Conservation (phyloP, 2,329 filamentous ascomycete species). For the Cladophialophora chaetospira region DNA sequence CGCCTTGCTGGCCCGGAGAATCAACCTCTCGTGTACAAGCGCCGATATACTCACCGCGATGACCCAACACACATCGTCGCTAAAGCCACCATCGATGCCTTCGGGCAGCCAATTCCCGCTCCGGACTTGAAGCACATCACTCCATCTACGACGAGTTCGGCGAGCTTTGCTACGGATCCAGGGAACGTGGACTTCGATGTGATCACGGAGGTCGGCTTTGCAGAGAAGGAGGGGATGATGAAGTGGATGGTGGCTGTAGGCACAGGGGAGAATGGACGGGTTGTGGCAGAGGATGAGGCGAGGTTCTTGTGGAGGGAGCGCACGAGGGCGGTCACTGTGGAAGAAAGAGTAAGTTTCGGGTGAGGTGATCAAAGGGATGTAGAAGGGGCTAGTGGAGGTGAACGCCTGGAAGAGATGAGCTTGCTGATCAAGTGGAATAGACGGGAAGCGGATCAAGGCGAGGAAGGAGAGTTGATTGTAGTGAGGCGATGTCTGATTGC, state of each 20-base stretch:
- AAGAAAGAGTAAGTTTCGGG: slow-evolving; percentile 3
- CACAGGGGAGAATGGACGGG: not conserved
- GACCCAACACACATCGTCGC: not conserved
- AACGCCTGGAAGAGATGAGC: too few relatives aligned
- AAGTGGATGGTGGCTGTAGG: not conserved
- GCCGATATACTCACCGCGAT: slow-evolving; percentile 6
- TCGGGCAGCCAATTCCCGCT: not conserved
- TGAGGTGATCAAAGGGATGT: not conserved
- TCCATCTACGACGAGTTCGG: not conserved
- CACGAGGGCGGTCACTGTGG: not conserved
- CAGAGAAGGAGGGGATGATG: not conserved
- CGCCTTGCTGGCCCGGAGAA: slow-evolving; percentile 8
- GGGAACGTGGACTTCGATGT: slow-evolving; percentile 3
- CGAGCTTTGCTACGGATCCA: too few relatives aligned
- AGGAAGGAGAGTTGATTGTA: too few relatives aligned
- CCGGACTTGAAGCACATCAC: not conserved
- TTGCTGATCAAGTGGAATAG: too few relatives aligned
- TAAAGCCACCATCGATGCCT: not conserved
- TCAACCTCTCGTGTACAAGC: slow-evolving; percentile 7
- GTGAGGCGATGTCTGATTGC: too few relatives aligned
- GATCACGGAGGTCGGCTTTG: slow-evolving; percentile 4
- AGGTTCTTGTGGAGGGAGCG: slow-evolving; percentile 7
- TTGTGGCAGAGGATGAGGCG: slow-evolving; percentile 3
- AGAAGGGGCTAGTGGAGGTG: too few relatives aligned
- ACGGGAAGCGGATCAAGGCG: too few relatives aligned